A percentile compares a stretch with the other conserved stretches of the same genome.
These are phyloP conservation scores for Xylaria sp. DNA, from an alignment of 2,329 filamentous ascomycete species.

Conservation along the genomic window DNA sequence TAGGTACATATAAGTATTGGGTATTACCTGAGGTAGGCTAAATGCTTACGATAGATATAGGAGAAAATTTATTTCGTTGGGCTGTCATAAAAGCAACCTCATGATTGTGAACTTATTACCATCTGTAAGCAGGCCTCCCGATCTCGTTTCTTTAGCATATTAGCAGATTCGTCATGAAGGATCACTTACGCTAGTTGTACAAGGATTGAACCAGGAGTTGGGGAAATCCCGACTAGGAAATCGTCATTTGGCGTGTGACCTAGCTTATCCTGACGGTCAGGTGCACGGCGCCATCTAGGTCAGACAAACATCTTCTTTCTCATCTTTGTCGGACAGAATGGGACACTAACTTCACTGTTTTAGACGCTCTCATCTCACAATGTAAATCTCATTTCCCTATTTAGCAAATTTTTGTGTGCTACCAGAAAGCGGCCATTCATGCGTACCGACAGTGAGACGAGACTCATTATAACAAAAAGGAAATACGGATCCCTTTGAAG, in stretches of 20 bases:
- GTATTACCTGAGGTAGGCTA: too few relatives aligned
- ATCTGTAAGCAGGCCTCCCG: not conserved
- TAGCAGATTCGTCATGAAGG: not conserved
- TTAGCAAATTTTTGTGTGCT: not conserved
- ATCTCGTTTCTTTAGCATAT: not conserved
- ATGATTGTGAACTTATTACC: not conserved
- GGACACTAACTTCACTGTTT: not conserved
- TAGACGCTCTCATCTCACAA: not conserved
- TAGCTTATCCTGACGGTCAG: constrained; percentile 28
- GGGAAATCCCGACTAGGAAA: constrained; percentile 10
- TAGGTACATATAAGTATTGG: too few relatives aligned
- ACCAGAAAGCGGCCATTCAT: too few relatives aligned
- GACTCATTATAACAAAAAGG: too few relatives aligned
- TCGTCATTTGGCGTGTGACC: not conserved
- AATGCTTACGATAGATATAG: too few relatives aligned
- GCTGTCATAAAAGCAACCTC: not conserved
- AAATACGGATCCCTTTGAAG: too few relatives aligned
- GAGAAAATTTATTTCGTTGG: too few relatives aligned
- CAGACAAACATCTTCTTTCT: not conserved
- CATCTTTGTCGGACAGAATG: not conserved
- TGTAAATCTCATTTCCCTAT: not conserved
- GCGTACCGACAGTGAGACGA: too few relatives aligned
- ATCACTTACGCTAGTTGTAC: not conserved
- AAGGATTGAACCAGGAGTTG: constrained; percentile 14
- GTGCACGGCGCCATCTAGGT: not conserved